Conservation (phyloP, 257 asterid genomes). For the Forsythia suspensa region DNA sequence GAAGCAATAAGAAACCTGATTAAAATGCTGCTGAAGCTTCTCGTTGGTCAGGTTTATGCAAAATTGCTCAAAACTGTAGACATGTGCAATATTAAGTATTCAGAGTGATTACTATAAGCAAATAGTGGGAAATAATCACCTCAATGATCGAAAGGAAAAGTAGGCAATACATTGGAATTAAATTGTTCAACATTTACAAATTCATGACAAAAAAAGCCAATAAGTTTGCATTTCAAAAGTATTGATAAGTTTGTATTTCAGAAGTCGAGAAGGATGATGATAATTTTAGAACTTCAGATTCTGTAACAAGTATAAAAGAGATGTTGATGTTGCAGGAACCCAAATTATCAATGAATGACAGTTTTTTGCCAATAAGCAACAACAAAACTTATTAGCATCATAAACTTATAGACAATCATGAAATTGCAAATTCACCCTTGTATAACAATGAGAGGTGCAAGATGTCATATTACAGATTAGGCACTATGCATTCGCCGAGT, state of each 20-base stretch:
- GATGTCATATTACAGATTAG: background rate
- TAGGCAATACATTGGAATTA: background rate
- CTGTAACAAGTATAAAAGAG: background rate
- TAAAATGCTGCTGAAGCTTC: slow-evolving; percentile 66
- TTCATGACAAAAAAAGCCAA: background rate
- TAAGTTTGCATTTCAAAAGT: background rate
- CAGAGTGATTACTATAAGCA: background rate
- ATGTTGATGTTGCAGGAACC: background rate
- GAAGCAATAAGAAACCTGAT: slow-evolving; percentile 63
- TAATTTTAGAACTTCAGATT: background rate
- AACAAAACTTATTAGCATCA: background rate
- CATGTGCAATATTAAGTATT: slow-evolving; percentile 14
- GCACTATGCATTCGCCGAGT: background rate
- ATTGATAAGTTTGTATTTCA: background rate
- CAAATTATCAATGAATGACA: background rate
- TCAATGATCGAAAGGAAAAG: background rate
- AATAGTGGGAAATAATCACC: slow-evolving; percentile 8
- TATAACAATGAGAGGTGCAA: background rate
- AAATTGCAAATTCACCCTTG: background rate
- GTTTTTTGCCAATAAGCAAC: background rate
- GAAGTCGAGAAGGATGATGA: background rate
- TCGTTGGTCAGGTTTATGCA: slow-evolving; percentile 60
- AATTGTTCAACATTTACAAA: background rate
- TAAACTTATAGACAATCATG: background rate
- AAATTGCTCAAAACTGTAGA: slow-evolving; percentile 66